A percentile compares a stretch with the other conserved stretches of the same genome.
Conservation (phyloP, 2,329 filamentous ascomycete genomes). For the Pseudogymnoascus sp. region DNA sequence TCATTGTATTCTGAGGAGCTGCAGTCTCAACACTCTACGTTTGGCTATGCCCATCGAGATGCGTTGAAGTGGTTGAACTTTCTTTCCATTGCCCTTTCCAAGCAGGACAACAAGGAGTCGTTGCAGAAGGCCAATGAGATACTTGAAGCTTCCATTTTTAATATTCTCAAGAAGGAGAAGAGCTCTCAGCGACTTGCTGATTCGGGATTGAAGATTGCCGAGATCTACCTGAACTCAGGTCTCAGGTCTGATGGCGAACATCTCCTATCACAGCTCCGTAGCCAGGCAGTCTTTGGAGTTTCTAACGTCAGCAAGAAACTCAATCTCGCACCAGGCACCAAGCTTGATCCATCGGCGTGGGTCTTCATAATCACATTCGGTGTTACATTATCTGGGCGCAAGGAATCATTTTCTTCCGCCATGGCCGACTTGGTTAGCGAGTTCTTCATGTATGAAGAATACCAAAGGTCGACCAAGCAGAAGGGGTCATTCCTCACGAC, state of each 20-base stretch:
- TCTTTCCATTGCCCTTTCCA: conserved; percentile 39
- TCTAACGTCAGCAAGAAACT: conserved; percentile 22
- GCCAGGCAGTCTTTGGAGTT: conserved; percentile 41
- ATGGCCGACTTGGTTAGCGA: conserved; percentile 37
- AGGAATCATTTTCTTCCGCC: conserved; percentile 31
- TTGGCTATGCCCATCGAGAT: conserved; percentile 14
- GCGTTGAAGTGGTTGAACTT: conserved; percentile 26
- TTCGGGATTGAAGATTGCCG: not conserved
- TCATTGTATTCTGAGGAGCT: conserved; percentile 15
- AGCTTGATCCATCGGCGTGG: conserved; percentile 30
- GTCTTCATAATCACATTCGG: conserved; percentile 40
- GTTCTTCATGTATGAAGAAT: conserved; percentile 12
- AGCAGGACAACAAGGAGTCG: conserved; percentile 37
- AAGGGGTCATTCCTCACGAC: not conserved
- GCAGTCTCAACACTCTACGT: conserved; percentile 9
- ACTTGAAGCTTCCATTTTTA: not conserved
- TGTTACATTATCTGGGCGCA: conserved; percentile 32
- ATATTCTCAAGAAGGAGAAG: not conserved
- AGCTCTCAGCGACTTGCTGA: not conserved
- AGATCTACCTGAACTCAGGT: not conserved
- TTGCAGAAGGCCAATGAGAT: conserved; percentile 14
- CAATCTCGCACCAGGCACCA: conserved; percentile 23
- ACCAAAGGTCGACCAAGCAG: not conserved
- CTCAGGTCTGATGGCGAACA: conserved; percentile 30
- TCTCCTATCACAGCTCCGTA: conserved; percentile 39